Evolutionary conservation across 1,139 yeast genomes (phyloP).

Genomic region (Blastobotrys petasosporus): DNA sequence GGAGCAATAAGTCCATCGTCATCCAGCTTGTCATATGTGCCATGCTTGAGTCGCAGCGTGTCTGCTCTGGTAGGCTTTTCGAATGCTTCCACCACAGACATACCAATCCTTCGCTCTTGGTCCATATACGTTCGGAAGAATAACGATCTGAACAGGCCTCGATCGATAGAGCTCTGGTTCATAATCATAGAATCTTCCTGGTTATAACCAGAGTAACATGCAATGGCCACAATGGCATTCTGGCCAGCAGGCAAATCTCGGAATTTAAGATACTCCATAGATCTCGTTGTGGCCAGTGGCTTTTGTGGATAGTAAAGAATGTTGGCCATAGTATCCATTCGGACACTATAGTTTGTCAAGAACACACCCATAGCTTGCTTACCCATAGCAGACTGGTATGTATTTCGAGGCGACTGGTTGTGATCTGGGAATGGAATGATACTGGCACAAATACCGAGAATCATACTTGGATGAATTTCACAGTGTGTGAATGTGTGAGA

Average conservation of each 20-base stretch:
- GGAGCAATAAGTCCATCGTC: conserved; percentile 98
- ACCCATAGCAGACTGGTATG: conserved; percentile 99
- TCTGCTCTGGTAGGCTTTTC: conserved; percentile 94
- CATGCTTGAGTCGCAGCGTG: conserved; percentile 91
- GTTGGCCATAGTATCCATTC: conserved; percentile 99
- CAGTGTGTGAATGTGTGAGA: conserved; percentile 95
- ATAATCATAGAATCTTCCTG: conserved; percentile 99
- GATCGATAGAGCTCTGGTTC: conserved; percentile 96
- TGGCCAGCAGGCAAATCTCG: conserved; percentile 99
- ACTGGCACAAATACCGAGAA: conserved; percentile 96
- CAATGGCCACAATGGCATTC: conserved; percentile 95
- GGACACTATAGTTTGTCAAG: conserved; percentile 86
- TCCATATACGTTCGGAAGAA: conserved; percentile 98
- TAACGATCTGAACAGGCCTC: conserved; percentile 92
- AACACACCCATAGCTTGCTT: conserved; percentile 99
- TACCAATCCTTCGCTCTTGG: conserved; percentile 96
- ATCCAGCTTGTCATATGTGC: conserved; percentile 95
- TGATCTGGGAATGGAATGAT: conserved; percentile 99
- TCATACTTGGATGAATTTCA: conserved; percentile 98
- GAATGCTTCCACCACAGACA: conserved; percentile 93
- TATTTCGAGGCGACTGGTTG: conserved; percentile 98
- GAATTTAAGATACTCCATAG: conserved; percentile 96
- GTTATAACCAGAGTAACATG: conserved; percentile 97
- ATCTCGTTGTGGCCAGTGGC: conserved; percentile 98
- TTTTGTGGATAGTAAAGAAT: conserved; percentile 96